phyloP scores from a whole-genome alignment of 2,329 filamentous ascomycete species.

The Teratosphaeria gauchensis region DNA sequence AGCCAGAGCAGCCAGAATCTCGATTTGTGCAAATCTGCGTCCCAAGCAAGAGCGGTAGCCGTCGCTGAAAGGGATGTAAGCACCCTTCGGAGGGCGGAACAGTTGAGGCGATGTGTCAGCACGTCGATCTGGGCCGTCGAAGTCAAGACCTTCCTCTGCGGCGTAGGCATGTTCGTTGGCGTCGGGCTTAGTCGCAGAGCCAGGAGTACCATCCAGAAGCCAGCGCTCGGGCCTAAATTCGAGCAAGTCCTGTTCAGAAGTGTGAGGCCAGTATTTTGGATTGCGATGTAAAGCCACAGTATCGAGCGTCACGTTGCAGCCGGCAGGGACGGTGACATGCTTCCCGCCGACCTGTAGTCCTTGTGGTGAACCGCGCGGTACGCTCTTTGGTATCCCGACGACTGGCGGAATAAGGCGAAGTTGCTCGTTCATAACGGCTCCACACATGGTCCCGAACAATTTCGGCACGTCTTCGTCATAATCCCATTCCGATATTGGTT shows the following conservation, averaged over 20 bases:
- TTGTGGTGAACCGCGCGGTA: slow-evolving; percentile 39
- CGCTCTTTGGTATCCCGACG: slow-evolving; percentile 60
- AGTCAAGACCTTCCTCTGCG: slow-evolving; percentile 23
- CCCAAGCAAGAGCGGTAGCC: slow-evolving; percentile 47
- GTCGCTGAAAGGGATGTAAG: slow-evolving; percentile 47
- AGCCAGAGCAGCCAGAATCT: slow-evolving; percentile 45
- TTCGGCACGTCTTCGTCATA: slow-evolving; percentile 59
- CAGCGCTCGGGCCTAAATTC: slow-evolving; percentile 66
- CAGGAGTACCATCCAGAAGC: slow-evolving; percentile 38
- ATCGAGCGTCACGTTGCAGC: slow-evolving; percentile 46
- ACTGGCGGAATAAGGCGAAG: slow-evolving; percentile 65
- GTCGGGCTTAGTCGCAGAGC: slow-evolving; percentile 12
- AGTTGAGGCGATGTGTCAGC: slow-evolving; percentile 51
- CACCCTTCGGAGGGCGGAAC: slow-evolving; percentile 46
- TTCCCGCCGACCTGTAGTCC: slow-evolving; percentile 49
- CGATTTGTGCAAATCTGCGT: slow-evolving; percentile 47
- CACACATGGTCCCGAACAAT: slow-evolving; percentile 60
- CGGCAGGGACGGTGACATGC: slow-evolving; percentile 48
- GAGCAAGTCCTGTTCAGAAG: slow-evolving; percentile 47
- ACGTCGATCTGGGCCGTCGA: slow-evolving; percentile 49
- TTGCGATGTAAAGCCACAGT: slow-evolving; percentile 54
- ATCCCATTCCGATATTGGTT: slow-evolving; percentile 54
- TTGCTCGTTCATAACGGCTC: slow-evolving; percentile 69
- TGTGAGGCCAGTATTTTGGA: slow-evolving; percentile 60
- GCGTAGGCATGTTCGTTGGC: slow-evolving; percentile 27